Base-by-base conservation (phyloP, 257 asterid species). In the Eucommia ulmoides region DNA sequence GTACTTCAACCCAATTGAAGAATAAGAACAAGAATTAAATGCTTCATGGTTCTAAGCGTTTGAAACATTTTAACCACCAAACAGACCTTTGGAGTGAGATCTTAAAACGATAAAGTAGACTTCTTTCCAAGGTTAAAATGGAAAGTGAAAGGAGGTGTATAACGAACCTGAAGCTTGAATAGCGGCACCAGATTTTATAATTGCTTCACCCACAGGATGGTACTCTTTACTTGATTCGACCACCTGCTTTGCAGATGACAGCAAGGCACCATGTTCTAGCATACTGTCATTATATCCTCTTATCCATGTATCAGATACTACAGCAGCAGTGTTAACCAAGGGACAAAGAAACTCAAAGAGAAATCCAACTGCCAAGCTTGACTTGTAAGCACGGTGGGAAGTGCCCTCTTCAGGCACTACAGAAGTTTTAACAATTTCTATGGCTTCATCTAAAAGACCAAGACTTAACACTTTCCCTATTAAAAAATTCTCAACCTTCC, bases 131-230 rank as follows among this genome's bases (percentile, higher is more conserved):
- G 8, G 48, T 16, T 42, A 18, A 42, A 42, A 16, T 5, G 20
- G 19, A 16, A 19, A 52, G 22, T 17, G 16, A 49, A 59, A 55
- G 24, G 2, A 33, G n/a, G n/a, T 45, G 48, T 24, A 54, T 24
- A 42, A 65, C 74, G 33, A 60, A 76, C 88, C 93, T 41, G 88
- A 71, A 65, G 82, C 84, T 78, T 82, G 93, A 23, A 82, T 61
- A 59, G 77, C 51, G 63, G 84, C 77, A 38, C 81, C 88, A 53
- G 50, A 52, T 65, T 82, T 82, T 11, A 56, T 45, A 68, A 75
- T 64, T 11, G 84, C 77, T 68, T 75, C 78, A 57, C 94, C 92
- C 15, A 83, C 94, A 14, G 94, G 94, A 69, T 68, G 67, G 65
- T 67, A 70, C 22, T 70, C 79, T 41, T 53, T 67, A 62, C 75